Conservation (phyloP, 176 grass and related monocot species). For the Cocos nucifera region DNA sequence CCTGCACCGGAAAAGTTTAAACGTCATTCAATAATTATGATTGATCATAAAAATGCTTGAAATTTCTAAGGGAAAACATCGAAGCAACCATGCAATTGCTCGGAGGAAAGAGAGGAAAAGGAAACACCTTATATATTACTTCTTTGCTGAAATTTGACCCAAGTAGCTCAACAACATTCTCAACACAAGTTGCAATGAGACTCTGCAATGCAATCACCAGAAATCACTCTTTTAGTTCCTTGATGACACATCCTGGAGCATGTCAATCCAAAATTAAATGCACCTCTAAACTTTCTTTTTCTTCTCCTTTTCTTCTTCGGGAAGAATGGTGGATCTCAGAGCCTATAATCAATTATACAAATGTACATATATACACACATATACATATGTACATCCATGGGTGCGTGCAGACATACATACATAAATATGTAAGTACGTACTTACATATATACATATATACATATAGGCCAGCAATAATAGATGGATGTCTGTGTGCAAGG, state of each 20-base stretch:
- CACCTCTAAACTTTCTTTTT: background rate
- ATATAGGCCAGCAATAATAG: too few relatives aligned
- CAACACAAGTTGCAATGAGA: constrained; percentile 51
- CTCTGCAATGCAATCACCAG: constrained; percentile 22
- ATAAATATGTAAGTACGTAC: too few relatives aligned
- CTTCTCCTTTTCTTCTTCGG: too few relatives aligned
- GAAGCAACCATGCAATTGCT: background rate
- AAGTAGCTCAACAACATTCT: constrained; percentile 69
- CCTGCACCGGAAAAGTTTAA: constrained; percentile 11
- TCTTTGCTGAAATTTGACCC: constrained; percentile 81
- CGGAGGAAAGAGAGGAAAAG: background rate
- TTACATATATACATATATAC: too few relatives aligned
- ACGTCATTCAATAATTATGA: too few relatives aligned
- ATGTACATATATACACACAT: too few relatives aligned
- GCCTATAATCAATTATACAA: too few relatives aligned
- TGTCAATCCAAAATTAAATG: background rate
- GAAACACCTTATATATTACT: constrained; percentile 59
- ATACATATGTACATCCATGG: too few relatives aligned
- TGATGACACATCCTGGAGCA: background rate
- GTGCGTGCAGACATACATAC: too few relatives aligned
- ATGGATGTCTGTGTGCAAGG: too few relatives aligned
- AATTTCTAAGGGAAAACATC: background rate
- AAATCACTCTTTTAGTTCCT: background rate
- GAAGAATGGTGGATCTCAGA: too few relatives aligned
- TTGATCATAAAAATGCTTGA: too few relatives aligned